Percentiles rank a stretch among this genome's conserved stretches.
Evolutionary conservation across 139 green algal species (phyloP).

Genomic region (Tetradesmus obliquus): DNA sequence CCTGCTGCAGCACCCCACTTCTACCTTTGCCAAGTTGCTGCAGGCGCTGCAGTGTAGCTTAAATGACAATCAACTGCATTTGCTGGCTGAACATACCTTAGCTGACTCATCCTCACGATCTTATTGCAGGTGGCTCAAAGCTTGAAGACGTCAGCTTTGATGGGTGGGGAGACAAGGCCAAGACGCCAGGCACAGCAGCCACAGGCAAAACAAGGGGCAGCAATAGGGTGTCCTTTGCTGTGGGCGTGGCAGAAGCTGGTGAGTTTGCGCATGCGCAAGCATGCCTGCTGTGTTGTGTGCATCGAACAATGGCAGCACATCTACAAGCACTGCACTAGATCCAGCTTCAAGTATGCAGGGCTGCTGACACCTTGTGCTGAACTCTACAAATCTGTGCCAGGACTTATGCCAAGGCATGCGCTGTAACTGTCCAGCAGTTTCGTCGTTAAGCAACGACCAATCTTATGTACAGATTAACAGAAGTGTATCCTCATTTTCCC

Average conservation of each 20-base stretch:
- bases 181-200: conserved; percentile 1
- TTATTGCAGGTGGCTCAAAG: conserved; percentile 20
- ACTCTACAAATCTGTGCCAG: neutral
- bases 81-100: too few relatives aligned
- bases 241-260: neutral
- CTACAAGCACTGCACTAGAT: neutral
- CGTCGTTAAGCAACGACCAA: too few relatives aligned
- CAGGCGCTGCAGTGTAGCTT: too few relatives aligned
- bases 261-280: neutral
- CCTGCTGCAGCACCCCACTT: too few relatives aligned
- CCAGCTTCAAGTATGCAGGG: neutral
- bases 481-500: too few relatives aligned
- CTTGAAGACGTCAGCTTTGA: conserved; percentile 32
- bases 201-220: neutral
- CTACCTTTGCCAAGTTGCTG: too few relatives aligned
- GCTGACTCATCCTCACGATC: neutral
- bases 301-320: neutral
- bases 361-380: neutral
- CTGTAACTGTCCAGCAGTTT: too few relatives aligned
- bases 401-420: neutral
- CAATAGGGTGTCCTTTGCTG: conserved; percentile 29
- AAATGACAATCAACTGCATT: too few relatives aligned
- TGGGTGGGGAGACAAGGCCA: conserved; percentile 19
- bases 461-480: too few relatives aligned
- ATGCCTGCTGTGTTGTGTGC: neutral